A percentile compares a stretch with the other conserved stretches of the same genome.
These are phyloP conservation scores for Phytophthora sp. DNA, from an alignment of 352 stramenopile genomes.

Conservation along the genomic window DNA sequence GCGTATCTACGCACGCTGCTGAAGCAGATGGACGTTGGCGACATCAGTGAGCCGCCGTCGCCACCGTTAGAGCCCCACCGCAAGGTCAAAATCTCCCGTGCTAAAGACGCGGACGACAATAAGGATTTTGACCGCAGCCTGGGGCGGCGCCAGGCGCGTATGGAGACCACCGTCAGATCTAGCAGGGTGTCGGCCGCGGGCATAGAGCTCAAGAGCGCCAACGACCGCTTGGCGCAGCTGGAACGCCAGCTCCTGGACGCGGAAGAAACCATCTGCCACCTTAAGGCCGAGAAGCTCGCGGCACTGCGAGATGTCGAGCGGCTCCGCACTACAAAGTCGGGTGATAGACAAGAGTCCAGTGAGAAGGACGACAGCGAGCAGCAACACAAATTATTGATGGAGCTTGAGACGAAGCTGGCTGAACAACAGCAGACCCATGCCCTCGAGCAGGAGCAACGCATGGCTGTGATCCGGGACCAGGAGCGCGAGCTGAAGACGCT, in stretches of 20 bases:
- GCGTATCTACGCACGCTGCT: constrained; percentile 35
- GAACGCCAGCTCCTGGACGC: constrained; percentile 65
- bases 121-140: constrained; percentile 26
- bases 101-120: constrained; percentile 15
- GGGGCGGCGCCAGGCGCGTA: constrained; percentile 26
- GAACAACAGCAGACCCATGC: constrained; percentile 41
- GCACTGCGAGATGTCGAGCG: constrained; percentile 62
- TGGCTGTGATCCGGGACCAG: constrained; percentile 70
- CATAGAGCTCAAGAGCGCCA: constrained; percentile 57
- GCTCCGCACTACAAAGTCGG: constrained; percentile 30
- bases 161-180: constrained; percentile 9
- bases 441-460: constrained; percentile 56
- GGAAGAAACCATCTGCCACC: constrained; percentile 78
- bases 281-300: constrained; percentile 73
- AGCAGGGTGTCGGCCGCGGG: constrained; percentile 1
- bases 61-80: neutral
- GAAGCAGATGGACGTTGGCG: constrained; percentile 23
- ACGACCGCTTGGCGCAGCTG: constrained; percentile 58
- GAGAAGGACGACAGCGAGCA: constrained; percentile 14
- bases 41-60: neutral
- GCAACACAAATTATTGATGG: constrained; percentile 38
- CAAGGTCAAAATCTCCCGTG: neutral
- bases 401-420: constrained; percentile 48
- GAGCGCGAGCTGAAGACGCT: constrained; percentile 57
- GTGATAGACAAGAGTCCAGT: neutral